These are phyloP conservation scores for Zymoseptoria passerinii DNA, from an alignment of 2,329 filamentous ascomycete genomes.

Conservation along the genomic window DNA sequence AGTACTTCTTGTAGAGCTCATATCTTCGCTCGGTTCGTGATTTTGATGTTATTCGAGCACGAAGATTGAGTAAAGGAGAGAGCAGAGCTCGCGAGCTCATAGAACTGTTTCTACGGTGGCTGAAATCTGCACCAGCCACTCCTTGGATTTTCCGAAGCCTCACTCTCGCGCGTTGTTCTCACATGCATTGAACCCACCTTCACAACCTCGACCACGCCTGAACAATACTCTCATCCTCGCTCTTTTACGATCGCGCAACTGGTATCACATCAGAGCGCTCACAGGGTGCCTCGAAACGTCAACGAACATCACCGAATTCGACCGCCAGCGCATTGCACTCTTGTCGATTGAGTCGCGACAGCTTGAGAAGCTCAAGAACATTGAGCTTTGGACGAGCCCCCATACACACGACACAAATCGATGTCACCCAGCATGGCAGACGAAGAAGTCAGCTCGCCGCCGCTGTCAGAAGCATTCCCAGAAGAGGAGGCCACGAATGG, in stretches of 20 bases:
- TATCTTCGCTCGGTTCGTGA: too few relatives aligned
- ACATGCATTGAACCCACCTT: neutral
- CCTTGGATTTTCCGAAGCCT: neutral
- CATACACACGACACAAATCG: constrained; percentile 10
- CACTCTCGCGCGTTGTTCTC: neutral
- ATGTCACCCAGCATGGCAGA: constrained; percentile 19
- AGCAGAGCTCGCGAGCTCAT: too few relatives aligned
- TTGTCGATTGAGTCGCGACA: neutral
- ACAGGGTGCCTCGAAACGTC: neutral
- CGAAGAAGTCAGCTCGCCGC: constrained; percentile 7
- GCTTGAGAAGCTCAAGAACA: neutral
- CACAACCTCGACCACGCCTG: neutral
- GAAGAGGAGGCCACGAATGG: constrained; percentile 17
- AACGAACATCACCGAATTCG: neutral
- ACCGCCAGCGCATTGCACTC: neutral
- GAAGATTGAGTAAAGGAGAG: too few relatives aligned
- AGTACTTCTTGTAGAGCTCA: too few relatives aligned
- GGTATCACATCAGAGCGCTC: too few relatives aligned
- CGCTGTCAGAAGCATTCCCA: constrained; percentile 3
- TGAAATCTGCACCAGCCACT: neutral
- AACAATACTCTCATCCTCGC: neutral
- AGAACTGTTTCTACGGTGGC: neutral
- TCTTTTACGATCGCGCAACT: neutral
- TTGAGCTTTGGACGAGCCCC: neutral
- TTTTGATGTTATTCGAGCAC: too few relatives aligned